Percentiles rank a stretch among this genome's conserved stretches.
Evolutionary conservation across 768 basidiomycete genomes (phyloP).

Genomic region (Psilocybe sp.): DNA sequence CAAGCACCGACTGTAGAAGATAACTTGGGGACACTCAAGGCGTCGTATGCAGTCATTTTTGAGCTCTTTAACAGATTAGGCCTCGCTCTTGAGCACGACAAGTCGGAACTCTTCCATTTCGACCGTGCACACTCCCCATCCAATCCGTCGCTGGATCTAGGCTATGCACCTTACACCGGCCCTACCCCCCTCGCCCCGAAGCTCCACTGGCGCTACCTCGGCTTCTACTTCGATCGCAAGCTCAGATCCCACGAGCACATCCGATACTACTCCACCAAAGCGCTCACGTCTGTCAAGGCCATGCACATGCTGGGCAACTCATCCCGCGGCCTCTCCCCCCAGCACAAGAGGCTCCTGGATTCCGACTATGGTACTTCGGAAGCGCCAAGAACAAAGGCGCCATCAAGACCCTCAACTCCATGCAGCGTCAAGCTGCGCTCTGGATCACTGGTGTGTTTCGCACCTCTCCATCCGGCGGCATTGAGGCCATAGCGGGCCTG

Average conservation of each 20-base stretch:
- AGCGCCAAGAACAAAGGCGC: not conserved
- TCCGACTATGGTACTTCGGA: not conserved
- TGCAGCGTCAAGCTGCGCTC: not conserved
- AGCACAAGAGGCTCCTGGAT: not conserved
- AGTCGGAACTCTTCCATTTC: constrained; percentile 4
- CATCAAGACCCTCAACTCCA: not conserved
- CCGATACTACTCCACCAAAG: not conserved
- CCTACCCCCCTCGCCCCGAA: not conserved
- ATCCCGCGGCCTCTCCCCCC: too few species aligned
- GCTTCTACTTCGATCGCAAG: not conserved
- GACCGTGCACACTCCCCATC: not conserved
- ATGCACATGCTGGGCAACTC: too few species aligned
- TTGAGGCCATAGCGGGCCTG: constrained; percentile 3
- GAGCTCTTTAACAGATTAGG: not conserved
- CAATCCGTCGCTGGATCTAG: not conserved
- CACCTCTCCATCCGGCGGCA: not conserved
- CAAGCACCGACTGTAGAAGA: too few species aligned
- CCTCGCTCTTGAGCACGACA: constrained; percentile 1
- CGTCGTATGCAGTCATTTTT: not conserved
- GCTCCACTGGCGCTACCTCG: not conserved
- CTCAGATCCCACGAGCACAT: not conserved
- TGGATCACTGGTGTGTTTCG: not conserved
- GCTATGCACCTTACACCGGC: constrained; percentile 1
- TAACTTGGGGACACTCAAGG: too few species aligned
- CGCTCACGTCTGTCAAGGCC: too few species aligned